These are phyloP conservation scores for Fraxinus americana DNA, from an alignment of 257 asterid species.

Conservation along the genomic window DNA sequence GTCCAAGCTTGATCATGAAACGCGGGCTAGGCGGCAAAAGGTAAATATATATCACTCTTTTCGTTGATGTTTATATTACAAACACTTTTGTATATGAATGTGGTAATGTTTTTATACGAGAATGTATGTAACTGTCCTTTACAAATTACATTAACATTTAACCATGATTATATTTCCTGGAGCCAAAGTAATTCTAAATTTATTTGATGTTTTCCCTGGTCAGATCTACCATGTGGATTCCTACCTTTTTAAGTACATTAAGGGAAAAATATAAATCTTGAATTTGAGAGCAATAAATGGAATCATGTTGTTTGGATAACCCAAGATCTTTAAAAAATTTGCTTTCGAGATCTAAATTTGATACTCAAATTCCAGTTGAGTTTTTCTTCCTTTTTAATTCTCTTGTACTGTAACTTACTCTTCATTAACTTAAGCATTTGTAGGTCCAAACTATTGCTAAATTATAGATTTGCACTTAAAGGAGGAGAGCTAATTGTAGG, in stretches of 20 bases:
- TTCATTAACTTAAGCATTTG: neutral
- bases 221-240: neutral
- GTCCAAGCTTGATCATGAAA: slow-evolving; percentile 91
- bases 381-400: neutral
- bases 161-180: slow-evolving; percentile 1
- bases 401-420: neutral
- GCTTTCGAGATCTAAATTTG: neutral
- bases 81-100: neutral
- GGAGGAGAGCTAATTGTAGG: slow-evolving; percentile 14
- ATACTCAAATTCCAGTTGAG: slow-evolving; percentile 1
- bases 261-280: neutral
- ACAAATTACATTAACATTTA: slow-evolving; percentile 9
- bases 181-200: neutral
- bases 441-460: neutral
- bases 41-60: slow-evolving; percentile 39
- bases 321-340: neutral
- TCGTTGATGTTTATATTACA: neutral
- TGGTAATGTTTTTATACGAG: slow-evolving; percentile 14
- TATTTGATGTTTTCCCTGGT: neutral
- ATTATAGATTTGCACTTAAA: neutral
- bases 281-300: slow-evolving; percentile 17
- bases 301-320: slow-evolving; percentile 15
- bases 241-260: neutral
- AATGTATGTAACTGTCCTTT: slow-evolving; percentile 3
- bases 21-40: slow-evolving; percentile 90